Evolutionary conservation across 495 filamentous ascomycete genomes (phyloP), one percentile per base, ranked within the genome.

Genomic region (Aspergillus nidulans): DNA sequence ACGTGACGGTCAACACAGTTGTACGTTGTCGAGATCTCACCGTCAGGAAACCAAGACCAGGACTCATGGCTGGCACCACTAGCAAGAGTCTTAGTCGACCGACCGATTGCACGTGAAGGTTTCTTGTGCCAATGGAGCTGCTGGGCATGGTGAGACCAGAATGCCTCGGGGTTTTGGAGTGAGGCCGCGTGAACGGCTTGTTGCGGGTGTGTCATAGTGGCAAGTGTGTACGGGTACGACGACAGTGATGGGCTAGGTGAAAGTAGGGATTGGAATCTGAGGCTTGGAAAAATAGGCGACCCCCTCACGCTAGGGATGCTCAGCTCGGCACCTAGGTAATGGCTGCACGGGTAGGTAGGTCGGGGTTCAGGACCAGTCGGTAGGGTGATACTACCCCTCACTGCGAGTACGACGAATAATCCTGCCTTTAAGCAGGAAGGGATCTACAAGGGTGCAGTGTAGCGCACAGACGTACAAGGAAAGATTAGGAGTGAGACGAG

Each of bases 1-100:
- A 97, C 90, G 69, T 96, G 92, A 18, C 92, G 79, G 66, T 96
- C 92, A 25, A 97, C 73, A 61, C 91, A 94, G 65, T 97, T 97
- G 70, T 87, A 96, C 48, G 84, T 85, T 0, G 91, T 96, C 23
- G 89, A 95, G 63, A 97, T 88, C 71, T 92, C 84, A 43, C 92
- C 92, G 52, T 82, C 89, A 0, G 90, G 84, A 59, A 96, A 97
- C 92, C 91, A 97, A 26, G 81, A 81, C 88, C 90, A 96, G 62
- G 86, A 72, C 23, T 73, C 67, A 59, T 87, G 78, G 25, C 59
- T 64, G 44, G 63, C 63, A 6, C 78, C 81, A 52, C 70, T 77
- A 25, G 71, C 55, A 2, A 85, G 71, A 6, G 66, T 74, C 53
- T 81, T 82, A 9, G 68, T 75, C n/a, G 62, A 64, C 8, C 60